A percentile compares a stretch with the other conserved stretches of the same genome.
These are phyloP conservation scores for Calocera viscosa DNA, from an alignment of 768 basidiomycete genomes.

Conservation along the genomic window DNA sequence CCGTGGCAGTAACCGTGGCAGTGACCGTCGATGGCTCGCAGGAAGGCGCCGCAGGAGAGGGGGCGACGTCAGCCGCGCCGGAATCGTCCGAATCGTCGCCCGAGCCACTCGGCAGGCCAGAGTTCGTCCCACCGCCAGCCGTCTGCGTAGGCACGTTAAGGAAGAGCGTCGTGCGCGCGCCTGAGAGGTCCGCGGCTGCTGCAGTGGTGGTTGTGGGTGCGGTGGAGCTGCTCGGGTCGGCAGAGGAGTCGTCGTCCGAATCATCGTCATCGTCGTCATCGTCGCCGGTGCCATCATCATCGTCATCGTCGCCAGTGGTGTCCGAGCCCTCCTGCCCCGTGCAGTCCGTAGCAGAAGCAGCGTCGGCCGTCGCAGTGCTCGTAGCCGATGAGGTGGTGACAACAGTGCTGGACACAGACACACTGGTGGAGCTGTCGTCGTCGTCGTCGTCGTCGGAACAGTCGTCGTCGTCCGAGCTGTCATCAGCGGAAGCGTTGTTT, in stretches of 20 bases:
- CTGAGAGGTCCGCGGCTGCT: background rate
- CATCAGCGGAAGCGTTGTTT: background rate
- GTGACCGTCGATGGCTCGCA: background rate
- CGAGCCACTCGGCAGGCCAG: background rate
- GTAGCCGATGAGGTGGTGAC: background rate
- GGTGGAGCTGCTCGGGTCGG: background rate
- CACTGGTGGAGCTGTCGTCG: background rate
- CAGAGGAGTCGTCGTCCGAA: background rate
- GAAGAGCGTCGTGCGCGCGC: background rate
- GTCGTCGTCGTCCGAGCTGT: background rate
- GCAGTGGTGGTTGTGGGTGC: background rate
- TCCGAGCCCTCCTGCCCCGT: no score
- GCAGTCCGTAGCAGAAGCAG: background rate
- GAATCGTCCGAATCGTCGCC: background rate
- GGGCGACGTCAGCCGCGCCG: background rate
- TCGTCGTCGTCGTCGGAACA: background rate
- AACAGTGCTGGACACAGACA: background rate
- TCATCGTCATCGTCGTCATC: background rate
- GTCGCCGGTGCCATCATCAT: background rate
- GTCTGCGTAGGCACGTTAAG: background rate
- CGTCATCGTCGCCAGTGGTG: background rate
- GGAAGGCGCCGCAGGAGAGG: background rate
- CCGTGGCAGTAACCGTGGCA: background rate
- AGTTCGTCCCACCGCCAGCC: background rate
- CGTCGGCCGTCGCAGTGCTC: background rate